These are phyloP conservation scores for Neurospora intermedia DNA, from an alignment of 495 filamentous ascomycete genomes.

Conservation along the genomic window DNA sequence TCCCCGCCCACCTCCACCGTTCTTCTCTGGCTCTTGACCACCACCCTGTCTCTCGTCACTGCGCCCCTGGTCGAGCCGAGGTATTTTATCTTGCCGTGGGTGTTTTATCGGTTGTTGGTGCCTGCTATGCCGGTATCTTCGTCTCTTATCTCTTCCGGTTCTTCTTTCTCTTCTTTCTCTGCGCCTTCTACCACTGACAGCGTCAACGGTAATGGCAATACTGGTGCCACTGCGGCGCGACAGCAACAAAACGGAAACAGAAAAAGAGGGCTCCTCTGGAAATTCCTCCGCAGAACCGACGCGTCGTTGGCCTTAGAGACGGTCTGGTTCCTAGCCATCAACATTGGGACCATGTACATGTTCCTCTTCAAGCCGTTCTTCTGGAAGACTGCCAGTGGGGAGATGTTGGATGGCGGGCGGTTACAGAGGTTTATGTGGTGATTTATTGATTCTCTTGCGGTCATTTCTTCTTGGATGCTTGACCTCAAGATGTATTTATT, in stretches of 20 bases:
- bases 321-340: constrained; percentile 63
- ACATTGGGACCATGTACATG: constrained; percentile 63
- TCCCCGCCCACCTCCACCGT: constrained; percentile 28
- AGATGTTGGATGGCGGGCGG: constrained; percentile 57
- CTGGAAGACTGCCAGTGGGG: constrained; percentile 44
- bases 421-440: constrained; percentile 90
- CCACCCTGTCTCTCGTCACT: constrained; percentile 65
- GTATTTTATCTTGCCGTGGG: constrained; percentile 92
- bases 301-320: constrained; percentile 60
- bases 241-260: neutral
- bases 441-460: neutral
- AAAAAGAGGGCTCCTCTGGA: neutral
- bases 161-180: neutral
- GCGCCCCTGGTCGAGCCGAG: constrained; percentile 89
- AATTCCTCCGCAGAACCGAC: constrained; percentile 4
- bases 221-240: neutral
- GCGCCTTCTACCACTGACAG: neutral
- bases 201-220: neutral
- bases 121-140: constrained; percentile 30
- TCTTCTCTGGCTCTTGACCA: constrained; percentile 60
- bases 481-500: no score
- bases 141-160: neutral
- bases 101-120: constrained; percentile 80
- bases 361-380: constrained; percentile 72
- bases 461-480: neutral